Conservation (phyloP, 1,284 basidiomycete species). For the Puccinia hordei region DNA sequence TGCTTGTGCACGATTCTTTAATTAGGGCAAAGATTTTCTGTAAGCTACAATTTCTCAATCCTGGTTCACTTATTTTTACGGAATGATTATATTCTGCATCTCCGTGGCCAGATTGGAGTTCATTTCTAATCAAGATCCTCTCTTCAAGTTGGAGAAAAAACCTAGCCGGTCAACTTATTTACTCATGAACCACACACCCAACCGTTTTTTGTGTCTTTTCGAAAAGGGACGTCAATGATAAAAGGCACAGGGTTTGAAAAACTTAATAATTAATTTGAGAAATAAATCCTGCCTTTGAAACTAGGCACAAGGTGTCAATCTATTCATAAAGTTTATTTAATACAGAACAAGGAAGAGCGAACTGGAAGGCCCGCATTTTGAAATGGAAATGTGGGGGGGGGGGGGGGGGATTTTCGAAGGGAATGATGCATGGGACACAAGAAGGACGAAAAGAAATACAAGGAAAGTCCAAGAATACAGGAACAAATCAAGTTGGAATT, state of each 20-base stretch:
- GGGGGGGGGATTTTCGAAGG: not conserved
- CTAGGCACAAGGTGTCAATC: not conserved
- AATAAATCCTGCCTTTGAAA: conserved; percentile 1
- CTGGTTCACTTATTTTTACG: no score
- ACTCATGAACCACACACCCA: no score
- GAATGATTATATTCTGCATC: no score
- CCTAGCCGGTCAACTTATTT: no score
- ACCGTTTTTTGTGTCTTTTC: no score
- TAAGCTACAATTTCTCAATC: no score
- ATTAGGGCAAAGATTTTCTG: no score
- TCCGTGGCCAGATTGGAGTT: no score
- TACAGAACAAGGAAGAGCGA: not conserved
- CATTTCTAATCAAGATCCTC: no score
- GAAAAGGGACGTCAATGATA: no score
- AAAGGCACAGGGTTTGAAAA: not conserved
- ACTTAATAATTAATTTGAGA: not conserved
- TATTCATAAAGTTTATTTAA: not conserved
- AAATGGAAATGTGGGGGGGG: not conserved
- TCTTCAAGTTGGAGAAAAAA: no score
- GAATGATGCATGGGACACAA: not conserved
- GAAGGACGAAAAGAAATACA: not conserved
- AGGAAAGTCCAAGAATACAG: not conserved
- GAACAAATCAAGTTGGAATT: not conserved
- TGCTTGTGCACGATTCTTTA: no score
- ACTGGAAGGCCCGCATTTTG: not conserved